Base-by-base conservation (phyloP, 805 yeast genomes). In the Nakazawaea wickerhamii region DNA sequence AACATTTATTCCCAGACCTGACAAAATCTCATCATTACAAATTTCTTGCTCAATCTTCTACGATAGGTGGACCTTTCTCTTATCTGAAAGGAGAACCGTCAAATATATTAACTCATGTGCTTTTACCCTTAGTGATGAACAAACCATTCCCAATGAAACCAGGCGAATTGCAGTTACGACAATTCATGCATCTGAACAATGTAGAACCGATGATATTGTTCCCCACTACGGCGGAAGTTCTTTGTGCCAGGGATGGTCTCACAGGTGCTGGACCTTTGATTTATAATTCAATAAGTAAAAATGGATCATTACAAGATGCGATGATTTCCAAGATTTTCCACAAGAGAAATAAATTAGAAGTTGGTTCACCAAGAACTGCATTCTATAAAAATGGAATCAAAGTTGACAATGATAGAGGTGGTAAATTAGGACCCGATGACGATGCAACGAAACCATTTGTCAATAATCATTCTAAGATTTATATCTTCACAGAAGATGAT, bases 401-500 rank as follows among this genome's bases (percentile, higher is more conserved):
- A 10, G 31, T n/a, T 6, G 14, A 28, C 11, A 7, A 7, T n/a
- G 14, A 4, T n/a, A 2, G 7, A 2, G 14, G n/a, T 28, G 31
- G 11, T 28, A 28, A 8, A n/a, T 8, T 28, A 28, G 14, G 11
- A 28, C 14, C 14, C 60, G 44, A 18, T 52, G 6, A 50, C 50
- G 51, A 48, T 38, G 58, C 25, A 20, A 31, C 3, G 42, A 55
- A 1, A 64, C 71, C 19, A 6, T 43, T 38, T 28, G 39, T 43
- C 8, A 38, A 43, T 30, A 43, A 43, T 23, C 95, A 87, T 59
- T 79, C 81, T 11, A 87, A 87, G 58, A 74, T 84, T 25, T 78
- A 83, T 51, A 54, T 76, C 45, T 70, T 76, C 48, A 71, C 81
- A 10, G 71, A 70, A 4, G 78, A 77, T 49, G 52, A 68, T 38